A percentile compares a stretch with the other conserved stretches of the same genome.
These are phyloP conservation scores for Spathaspora arborariae DNA, from an alignment of 805 yeast genomes.

Conservation along the genomic window DNA sequence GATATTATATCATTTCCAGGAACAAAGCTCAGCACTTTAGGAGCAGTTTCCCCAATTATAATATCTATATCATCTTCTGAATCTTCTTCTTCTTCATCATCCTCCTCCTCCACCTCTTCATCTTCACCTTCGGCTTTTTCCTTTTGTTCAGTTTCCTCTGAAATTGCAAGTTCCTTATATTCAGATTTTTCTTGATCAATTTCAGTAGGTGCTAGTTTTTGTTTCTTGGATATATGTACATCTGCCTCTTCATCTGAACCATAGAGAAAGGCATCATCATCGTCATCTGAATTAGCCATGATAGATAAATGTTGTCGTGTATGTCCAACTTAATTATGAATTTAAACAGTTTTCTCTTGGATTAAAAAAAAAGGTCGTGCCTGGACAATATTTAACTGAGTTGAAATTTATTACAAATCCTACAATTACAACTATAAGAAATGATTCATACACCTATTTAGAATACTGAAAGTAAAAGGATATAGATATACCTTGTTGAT, in stretches of 20 bases:
- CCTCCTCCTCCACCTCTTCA: constrained; percentile 42
- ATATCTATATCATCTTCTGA: constrained; percentile 77
- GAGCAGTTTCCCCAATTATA: constrained; percentile 48
- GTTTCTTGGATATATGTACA: constrained; percentile 14
- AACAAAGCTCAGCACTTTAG: constrained; percentile 20
- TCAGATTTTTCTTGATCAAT: constrained; percentile 17
- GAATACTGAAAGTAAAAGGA: too few relatives aligned
- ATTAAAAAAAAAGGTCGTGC: neutral
- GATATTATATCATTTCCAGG: constrained; percentile 22
- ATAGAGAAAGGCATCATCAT: constrained; percentile 67
- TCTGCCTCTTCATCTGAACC: constrained; percentile 46
- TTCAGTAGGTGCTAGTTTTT: constrained; percentile 20
- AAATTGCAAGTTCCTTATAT: constrained; percentile 12
- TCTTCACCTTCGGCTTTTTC: constrained; percentile 41
- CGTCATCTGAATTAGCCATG: constrained; percentile 37
- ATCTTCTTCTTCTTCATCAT: constrained; percentile 39
- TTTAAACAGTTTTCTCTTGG: neutral
- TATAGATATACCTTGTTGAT: too few relatives aligned
- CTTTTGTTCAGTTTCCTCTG: constrained; percentile 35
- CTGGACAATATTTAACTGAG: neutral
- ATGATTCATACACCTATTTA: too few relatives aligned
- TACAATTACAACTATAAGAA: too few relatives aligned
- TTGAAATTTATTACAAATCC: too few relatives aligned
- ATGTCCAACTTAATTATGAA: too few relatives aligned
- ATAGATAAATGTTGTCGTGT: neutral